These are phyloP conservation scores for Coemansia sp. DNA, from an alignment of 192 early-diverging fungal genomes.

Conservation along the genomic window DNA sequence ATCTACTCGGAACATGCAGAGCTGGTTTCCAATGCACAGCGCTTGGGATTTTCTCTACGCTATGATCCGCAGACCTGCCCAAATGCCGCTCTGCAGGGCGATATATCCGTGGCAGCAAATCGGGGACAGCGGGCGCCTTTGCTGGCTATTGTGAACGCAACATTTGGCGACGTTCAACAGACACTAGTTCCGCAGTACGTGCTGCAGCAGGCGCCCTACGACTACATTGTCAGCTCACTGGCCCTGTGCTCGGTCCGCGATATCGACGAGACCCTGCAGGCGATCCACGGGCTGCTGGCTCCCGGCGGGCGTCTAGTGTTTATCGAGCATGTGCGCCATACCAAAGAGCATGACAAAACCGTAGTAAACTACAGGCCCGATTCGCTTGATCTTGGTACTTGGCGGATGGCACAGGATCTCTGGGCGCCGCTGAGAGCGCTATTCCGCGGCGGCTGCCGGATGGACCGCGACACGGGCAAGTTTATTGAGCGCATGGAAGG, in stretches of 20 bases:
- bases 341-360: slow-evolving; percentile 7
- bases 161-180: slow-evolving; percentile 14
- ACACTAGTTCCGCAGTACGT: slow-evolving; percentile 20
- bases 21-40: slow-evolving; percentile 15
- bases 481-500: slow-evolving; percentile 12
- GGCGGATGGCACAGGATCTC: slow-evolving; percentile 15
- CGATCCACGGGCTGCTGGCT: slow-evolving; percentile 17
- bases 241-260: slow-evolving; percentile 35
- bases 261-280: slow-evolving; percentile 18
- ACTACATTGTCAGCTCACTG: slow-evolving; percentile 25
- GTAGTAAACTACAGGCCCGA: slow-evolving; percentile 3
- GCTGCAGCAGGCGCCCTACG: slow-evolving; percentile 25
- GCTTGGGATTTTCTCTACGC: slow-evolving; percentile 16
- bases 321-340: slow-evolving; percentile 39
- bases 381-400: slow-evolving; percentile 2
- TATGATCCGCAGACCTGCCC: slow-evolving; percentile 25
- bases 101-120: not conserved
- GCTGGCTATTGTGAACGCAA: slow-evolving; percentile 40
- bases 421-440: slow-evolving; percentile 12
- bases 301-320: slow-evolving; percentile 39
- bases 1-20: slow-evolving; percentile 12
- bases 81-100: no score
- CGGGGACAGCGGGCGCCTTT: not conserved
- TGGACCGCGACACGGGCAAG: slow-evolving; percentile 21
- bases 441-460: slow-evolving; percentile 24